phyloP scores from a whole-genome alignment of 345 rosid genomes.

The Salix purpurea region DNA sequence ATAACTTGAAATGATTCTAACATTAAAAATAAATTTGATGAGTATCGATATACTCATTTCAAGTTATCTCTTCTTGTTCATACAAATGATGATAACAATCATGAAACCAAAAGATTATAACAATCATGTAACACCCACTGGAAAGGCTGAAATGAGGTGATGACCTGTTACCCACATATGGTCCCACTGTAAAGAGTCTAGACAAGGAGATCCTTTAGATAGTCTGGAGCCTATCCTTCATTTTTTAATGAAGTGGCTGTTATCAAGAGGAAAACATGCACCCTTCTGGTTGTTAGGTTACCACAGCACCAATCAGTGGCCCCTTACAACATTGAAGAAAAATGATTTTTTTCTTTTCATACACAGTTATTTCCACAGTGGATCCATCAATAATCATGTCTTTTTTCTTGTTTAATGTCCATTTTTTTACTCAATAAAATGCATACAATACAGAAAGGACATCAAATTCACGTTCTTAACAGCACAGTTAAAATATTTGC shows the following conservation, averaged over 20 bases:
- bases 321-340: neutral
- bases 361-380: neutral
- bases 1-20: too few species aligned
- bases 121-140: neutral
- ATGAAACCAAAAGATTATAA: neutral
- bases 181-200: neutral
- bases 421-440: neutral
- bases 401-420: neutral
- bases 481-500: neutral
- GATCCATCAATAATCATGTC: neutral
- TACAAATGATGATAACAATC: neutral
- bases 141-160: neutral
- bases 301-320: neutral
- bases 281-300: neutral
- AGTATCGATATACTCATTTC: too few species aligned
- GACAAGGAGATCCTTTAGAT: neutral
- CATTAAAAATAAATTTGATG: too few species aligned
- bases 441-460: neutral
- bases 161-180: neutral
- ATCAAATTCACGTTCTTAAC: neutral
- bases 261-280: neutral
- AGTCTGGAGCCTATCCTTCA: neutral
- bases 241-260: neutral
- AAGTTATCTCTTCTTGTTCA: too few species aligned
- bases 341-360: neutral